phyloP scores from a whole-genome alignment of 1,284 basidiomycete genomes.

The Irpex rosettiformis region DNA sequence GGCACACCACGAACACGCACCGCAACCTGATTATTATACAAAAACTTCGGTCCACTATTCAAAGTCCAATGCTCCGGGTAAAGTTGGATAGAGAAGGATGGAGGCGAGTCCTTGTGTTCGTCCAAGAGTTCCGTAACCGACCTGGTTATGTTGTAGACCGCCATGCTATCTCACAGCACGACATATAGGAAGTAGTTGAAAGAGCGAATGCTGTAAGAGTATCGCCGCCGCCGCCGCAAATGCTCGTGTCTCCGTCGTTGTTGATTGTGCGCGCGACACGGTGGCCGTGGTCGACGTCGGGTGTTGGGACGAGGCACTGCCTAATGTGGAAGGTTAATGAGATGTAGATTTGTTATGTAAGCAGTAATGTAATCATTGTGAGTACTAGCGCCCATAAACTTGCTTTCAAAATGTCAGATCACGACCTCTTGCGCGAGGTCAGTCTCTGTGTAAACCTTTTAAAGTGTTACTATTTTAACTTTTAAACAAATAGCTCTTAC shows the following conservation, averaged over 20 bases:
- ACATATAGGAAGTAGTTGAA: neutral
- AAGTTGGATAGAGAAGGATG: conserved; percentile 74
- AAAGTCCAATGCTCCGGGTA: conserved; percentile 76
- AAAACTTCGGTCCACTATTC: conserved; percentile 72
- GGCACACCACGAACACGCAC: conserved; percentile 34
- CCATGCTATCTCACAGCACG: conserved; percentile 34
- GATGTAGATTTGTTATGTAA: neutral
- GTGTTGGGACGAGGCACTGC: neutral
- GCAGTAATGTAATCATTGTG: neutral
- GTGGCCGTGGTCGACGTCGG: neutral
- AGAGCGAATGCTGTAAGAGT: neutral
- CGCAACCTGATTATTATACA: conserved; percentile 74
- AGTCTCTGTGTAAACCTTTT: neutral
- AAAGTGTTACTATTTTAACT: neutral
- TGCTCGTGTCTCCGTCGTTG: neutral
- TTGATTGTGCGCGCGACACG: neutral
- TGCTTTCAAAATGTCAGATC: conserved; percentile 9
- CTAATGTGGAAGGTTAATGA: neutral
- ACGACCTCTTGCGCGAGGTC: conserved; percentile 9
- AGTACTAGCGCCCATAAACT: conserved; percentile 1
- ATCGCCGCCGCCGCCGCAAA: neutral
- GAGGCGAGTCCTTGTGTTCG: conserved; percentile 48
- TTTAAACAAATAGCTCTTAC: conserved; percentile 56
- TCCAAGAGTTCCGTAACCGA: conserved; percentile 55
- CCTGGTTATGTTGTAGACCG: conserved; percentile 69